Evolutionary conservation across 345 rosid genomes (phyloP), one percentile per base, ranked within the genome.

Genomic region (Populus alba): DNA sequence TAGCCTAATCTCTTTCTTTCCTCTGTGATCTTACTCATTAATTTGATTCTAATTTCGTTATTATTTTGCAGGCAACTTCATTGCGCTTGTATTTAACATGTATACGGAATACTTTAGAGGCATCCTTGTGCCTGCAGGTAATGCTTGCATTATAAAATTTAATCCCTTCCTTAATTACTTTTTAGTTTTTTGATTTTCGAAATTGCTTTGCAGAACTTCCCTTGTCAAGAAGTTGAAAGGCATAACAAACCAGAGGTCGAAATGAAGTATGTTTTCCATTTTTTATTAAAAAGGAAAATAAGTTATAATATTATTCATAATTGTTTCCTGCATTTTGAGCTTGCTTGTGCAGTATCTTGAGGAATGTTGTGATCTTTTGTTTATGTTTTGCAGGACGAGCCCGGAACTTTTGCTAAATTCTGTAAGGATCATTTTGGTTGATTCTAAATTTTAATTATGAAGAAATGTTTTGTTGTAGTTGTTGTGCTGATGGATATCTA

Each of bases 161-260:
- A 17, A 41, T 16, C 8, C 4, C 13, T 71, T 2, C 47, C 29
- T n/a, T 9, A 8, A 15, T 16, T 33, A 23, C 15, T 4, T 38
- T 4, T 67, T 18, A n/a, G 8, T 20, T 70, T 31, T 15, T 29
- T 17, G 38, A 38, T 53, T 18, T 59, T 29, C 18, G 27, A 27
- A 38, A 23, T 11, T 57, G 45, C 16, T 83, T 75, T 76, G 86
- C 90, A 96, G 98, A 96, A 94, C 78, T 96, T 96, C 83, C 99
- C 99, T 71, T 96, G 99, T 86, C 99, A 96, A 89, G 99, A 96
- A 89, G 99, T 96, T 79, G 98, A 96, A 81, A 89, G 99, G 89
- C 98, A 96, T 88, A 96, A 96, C 87, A 96, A 96, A 83, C 99
- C 99, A 65, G 99, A 96, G 88, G 97, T 92, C 85, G 99, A 96